Conservation (phyloP, 164 flowering plant species). For the Nelumbo lutea region DNA sequence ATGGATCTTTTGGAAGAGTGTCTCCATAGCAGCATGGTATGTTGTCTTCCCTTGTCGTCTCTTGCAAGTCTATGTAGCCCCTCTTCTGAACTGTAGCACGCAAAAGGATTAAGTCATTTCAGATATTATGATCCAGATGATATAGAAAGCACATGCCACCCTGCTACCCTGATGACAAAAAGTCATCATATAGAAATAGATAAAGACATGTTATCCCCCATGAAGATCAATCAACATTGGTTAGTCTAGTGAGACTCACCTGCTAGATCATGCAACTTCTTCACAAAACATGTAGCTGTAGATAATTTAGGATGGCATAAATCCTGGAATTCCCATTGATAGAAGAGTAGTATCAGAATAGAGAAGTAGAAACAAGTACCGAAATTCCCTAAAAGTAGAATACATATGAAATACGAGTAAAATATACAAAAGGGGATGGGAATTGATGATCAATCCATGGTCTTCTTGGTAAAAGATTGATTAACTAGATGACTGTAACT, state of each 20-base stretch:
- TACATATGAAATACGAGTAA: too few species aligned
- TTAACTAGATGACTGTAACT: too few species aligned
- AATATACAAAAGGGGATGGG: too few species aligned
- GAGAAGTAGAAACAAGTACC: too few species aligned
- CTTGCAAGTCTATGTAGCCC: conserved; percentile 55
- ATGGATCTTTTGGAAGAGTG: conserved; percentile 42
- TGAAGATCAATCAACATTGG: neutral
- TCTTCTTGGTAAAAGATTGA: too few species aligned
- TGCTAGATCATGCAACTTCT: conserved; percentile 49
- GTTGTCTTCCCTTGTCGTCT: conserved; percentile 25
- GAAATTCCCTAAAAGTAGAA: too few species aligned
- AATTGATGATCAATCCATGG: too few species aligned
- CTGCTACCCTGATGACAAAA: too few species aligned
- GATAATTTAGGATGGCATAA: conserved; percentile 34
- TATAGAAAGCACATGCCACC: neutral
- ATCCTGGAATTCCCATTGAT: conserved; percentile 32
- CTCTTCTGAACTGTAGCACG: conserved; percentile 53
- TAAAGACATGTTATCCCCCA: too few species aligned
- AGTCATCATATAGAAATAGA: too few species aligned
- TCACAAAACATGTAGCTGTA: conserved; percentile 53
- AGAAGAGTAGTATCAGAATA: too few species aligned
- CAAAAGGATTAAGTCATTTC: conserved; percentile 11
- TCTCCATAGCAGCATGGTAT: conserved; percentile 35
- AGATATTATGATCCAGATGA: neutral
- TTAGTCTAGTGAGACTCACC: conserved; percentile 27